A percentile compares a stretch with the other conserved stretches of the same genome.
Conservation (phyloP, 768 basidiomycete species). For the Rhizopogon sp. region DNA sequence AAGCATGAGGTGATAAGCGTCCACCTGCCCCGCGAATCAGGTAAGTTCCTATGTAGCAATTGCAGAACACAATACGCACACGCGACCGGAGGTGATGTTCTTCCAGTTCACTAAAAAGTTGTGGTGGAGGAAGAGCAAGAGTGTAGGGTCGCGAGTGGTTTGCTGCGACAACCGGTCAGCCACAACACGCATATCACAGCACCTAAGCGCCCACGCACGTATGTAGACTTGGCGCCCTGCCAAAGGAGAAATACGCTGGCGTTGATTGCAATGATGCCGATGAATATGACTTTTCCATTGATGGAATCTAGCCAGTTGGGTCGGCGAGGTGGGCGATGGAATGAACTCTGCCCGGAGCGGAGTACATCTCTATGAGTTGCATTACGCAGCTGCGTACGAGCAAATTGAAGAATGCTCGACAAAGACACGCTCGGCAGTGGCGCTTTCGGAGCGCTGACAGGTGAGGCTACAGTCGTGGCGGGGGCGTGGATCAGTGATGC, state of each 20-base stretch:
- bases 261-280: constrained; percentile 61
- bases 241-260: constrained; percentile 57
- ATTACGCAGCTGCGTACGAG: constrained; percentile 8
- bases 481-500: neutral
- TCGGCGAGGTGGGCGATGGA: constrained; percentile 11
- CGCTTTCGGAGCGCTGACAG: neutral
- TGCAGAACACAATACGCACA: constrained; percentile 38
- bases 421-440: neutral
- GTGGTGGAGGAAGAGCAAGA: constrained; percentile 45
- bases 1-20: constrained; percentile 67
- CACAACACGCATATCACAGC: constrained; percentile 3
- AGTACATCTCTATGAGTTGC: constrained; percentile 19
- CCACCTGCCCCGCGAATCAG: constrained; percentile 46
- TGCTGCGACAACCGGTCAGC: constrained; percentile 19
- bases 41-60: neutral
- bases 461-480: neutral
- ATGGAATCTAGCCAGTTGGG: constrained; percentile 43
- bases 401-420: constrained; percentile 11
- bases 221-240: constrained; percentile 34
- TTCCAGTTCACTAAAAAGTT: constrained; percentile 61
- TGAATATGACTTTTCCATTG: constrained; percentile 50
- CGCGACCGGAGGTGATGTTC: constrained; percentile 59
- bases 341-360: constrained; percentile 9
- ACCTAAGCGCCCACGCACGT: constrained; percentile 21
- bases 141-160: constrained; percentile 34